phyloP scores from a whole-genome alignment of 257 asterid genomes.

The Lycium barbarum region DNA sequence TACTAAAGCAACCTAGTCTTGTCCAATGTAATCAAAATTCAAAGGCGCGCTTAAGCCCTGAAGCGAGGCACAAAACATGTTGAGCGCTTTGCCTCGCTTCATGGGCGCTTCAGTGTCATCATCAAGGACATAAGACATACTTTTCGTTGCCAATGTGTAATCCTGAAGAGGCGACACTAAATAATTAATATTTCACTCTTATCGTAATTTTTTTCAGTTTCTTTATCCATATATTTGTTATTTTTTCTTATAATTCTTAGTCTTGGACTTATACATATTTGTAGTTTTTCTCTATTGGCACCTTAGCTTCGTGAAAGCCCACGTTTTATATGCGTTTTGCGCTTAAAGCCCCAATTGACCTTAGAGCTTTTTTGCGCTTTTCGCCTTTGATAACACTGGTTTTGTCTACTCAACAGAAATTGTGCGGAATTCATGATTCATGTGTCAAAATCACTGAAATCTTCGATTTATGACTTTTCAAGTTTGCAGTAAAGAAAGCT shows the following conservation, averaged over 20 bases:
- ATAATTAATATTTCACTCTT: background rate
- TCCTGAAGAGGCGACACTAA: background rate
- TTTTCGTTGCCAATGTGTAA: background rate
- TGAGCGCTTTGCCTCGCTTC: background rate
- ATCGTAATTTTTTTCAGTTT: background rate
- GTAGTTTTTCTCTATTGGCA: background rate
- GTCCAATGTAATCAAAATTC: background rate
- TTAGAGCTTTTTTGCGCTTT: background rate
- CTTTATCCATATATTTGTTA: slow-evolving; percentile 3
- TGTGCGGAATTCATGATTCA: background rate
- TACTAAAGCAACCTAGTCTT: slow-evolving; percentile 5
- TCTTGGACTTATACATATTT: background rate
- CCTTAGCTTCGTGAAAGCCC: background rate
- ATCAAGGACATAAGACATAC: background rate
- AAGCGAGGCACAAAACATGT: background rate
- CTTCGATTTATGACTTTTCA: background rate
- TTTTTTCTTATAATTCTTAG: background rate
- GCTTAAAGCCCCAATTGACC: background rate
- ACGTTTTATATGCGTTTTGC: background rate
- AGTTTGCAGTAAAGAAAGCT: background rate
- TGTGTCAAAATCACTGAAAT: slow-evolving; percentile 3
- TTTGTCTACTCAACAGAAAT: background rate
- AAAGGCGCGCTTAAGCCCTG: background rate
- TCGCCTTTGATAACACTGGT: background rate
- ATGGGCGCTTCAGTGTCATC: background rate